Evolutionary conservation across 2,329 filamentous ascomycete genomes (phyloP), one percentile per base, ranked within the genome.

Genomic region (Colletotrichum simmondsii): DNA sequence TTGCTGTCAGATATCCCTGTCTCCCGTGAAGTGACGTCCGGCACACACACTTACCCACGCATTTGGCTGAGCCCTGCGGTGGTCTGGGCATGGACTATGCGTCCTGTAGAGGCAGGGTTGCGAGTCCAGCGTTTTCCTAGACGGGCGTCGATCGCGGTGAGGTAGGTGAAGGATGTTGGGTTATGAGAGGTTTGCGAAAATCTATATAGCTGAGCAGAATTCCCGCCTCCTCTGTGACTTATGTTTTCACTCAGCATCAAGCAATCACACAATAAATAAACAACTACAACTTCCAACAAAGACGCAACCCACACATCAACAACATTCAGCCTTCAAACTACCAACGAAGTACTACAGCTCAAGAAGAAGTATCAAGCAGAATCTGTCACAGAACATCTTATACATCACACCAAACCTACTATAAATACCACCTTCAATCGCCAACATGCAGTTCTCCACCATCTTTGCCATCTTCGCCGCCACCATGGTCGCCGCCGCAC

Each of bases 151-250:
- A 49, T 49, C 19, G 42, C 42, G 42, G 42, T n/a, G 2, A 22
- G 7, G 19, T 3, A 49, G 8, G 8, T 10, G 8, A 49, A 22
- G 42, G 8, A n/a, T 49, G 19, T 49, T 22, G 42, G 42, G 42
- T 49, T 3, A 49, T 10, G 16, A 19, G 19, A 49, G 8, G 42
- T 11, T 49, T 49, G 8, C 19, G 42, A 49, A 22, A 49, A 49
- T 49, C 19, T 49, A 49, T 49, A 10, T 49, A 49, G 42, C 1
- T 22, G 42, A 10, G 1, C 2, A 22, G 42, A 49, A 49, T 49
- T 22, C 42, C 42, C 42, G 4, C 42, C 19, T 10, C 3, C 8
- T 4, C 2, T 0, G 2, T 2, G 7, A 0, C 0, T 0, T 4
- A 10, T 35, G 11, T 32, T 12, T 12, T 1, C 8, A 12, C 1